phyloP scores from a whole-genome alignment of 352 stramenopile species.

The Saprolegnia diclina region DNA sequence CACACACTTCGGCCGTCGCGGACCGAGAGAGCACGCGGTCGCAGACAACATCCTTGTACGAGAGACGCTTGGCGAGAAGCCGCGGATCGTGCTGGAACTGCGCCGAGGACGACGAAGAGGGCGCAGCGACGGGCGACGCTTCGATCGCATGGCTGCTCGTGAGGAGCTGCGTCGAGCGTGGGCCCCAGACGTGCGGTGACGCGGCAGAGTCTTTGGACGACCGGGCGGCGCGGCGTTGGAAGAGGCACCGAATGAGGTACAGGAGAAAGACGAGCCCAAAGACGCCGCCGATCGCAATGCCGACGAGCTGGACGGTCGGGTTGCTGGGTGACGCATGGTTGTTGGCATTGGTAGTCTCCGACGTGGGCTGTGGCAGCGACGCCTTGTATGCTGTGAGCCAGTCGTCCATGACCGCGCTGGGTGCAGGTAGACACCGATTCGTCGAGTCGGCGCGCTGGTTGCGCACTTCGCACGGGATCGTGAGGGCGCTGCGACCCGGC shows the following conservation, averaged over 20 bases:
- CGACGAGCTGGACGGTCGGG: neutral
- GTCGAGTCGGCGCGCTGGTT: neutral
- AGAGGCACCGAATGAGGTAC: neutral
- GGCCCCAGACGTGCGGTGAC: neutral
- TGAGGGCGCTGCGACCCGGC: neutral
- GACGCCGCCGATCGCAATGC: neutral
- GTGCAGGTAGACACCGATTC: neutral
- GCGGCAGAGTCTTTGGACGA: neutral
- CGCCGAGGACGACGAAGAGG: neutral
- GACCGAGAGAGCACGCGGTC: neutral
- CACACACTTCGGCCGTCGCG: neutral
- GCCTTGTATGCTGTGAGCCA: neutral
- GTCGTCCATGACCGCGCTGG: neutral
- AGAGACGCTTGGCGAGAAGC: neutral
- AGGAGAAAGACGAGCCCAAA: neutral
- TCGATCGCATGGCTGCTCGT: neutral
- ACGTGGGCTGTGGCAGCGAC: neutral
- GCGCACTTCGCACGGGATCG: slow-evolving; percentile 4
- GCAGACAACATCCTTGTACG: neutral
- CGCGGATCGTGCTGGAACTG: neutral
- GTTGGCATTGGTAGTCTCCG: neutral
- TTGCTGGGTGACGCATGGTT: neutral
- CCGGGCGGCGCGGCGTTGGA: neutral
- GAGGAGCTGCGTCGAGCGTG: neutral
- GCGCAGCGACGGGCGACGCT: neutral